Conservation (phyloP, 1,284 basidiomycete species). For the Mycosarcoma maydis region DNA sequence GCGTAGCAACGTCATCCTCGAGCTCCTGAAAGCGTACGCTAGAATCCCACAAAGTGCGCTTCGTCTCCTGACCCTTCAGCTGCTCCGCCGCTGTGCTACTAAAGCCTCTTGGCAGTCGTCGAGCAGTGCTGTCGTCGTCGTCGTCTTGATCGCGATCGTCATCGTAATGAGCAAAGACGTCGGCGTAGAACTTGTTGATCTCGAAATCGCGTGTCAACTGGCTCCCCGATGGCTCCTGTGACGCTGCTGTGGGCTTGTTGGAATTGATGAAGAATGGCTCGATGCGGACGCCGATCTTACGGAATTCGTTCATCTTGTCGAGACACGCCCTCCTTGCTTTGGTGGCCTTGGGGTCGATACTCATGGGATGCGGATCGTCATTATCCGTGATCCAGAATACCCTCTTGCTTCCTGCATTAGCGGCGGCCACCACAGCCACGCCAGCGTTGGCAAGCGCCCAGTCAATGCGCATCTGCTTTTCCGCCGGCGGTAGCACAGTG, state of each 20-base stretch:
- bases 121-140: conserved; percentile 5
- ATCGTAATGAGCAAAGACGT: conserved; percentile 62
- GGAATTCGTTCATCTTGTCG: conserved; percentile 72
- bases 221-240: conserved; percentile 12
- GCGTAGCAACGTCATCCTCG: conserved; percentile 59
- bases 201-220: conserved; percentile 71
- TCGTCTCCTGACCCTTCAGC: conserved; percentile 34
- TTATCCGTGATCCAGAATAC: conserved; percentile 93
- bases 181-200: conserved; percentile 76
- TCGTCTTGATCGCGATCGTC: conserved; percentile 51
- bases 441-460: conserved; percentile 73
- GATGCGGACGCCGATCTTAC: conserved; percentile 80
- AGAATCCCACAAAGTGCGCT: conserved; percentile 51
- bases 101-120: conserved; percentile 23
- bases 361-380: conserved; percentile 73
- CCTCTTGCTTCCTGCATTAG: conserved; percentile 85
- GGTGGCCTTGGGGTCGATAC: conserved; percentile 68
- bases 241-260: conserved; percentile 70
- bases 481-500: conserved; percentile 63
- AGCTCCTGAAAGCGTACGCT: conserved; percentile 59
- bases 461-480: conserved; percentile 71
- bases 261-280: conserved; percentile 92
- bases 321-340: conserved; percentile 38
- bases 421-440: conserved; percentile 72
- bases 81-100: conserved; percentile 28